Percentiles rank a stretch among this genome's conserved stretches.
Evolutionary conservation across 2,329 filamentous ascomycete genomes (phyloP).

Genomic region (Ceratocystis albifundus): DNA sequence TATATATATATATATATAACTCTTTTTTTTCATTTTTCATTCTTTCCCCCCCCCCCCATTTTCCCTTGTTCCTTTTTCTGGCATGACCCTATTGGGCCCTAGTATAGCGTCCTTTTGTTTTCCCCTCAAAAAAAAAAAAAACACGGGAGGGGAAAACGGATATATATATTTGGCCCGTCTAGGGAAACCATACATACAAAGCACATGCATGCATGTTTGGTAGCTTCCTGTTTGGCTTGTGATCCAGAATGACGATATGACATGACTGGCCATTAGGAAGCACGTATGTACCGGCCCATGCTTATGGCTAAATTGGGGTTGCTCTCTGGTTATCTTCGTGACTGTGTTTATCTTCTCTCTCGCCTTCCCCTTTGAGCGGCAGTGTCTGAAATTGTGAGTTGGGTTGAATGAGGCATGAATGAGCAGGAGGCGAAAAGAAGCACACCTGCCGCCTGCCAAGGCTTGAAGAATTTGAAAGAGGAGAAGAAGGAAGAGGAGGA

Average conservation of each 20-base stretch:
- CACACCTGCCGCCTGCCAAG: slow-evolving; percentile 11
- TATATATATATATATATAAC: too few relatives aligned
- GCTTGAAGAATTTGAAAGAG: background rate
- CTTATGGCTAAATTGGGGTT: background rate
- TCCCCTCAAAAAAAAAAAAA: background rate
- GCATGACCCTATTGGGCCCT: background rate
- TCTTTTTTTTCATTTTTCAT: too few relatives aligned
- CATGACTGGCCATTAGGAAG: background rate
- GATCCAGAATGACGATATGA: background rate
- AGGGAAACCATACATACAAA: background rate
- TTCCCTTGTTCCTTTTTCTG: background rate
- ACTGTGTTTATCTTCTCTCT: background rate
- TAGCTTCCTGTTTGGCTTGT: background rate
- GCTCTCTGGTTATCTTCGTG: background rate
- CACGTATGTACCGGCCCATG: background rate
- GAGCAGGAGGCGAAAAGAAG: slow-evolving; percentile 1
- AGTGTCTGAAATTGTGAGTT: background rate
- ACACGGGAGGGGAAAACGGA: background rate
- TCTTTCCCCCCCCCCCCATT: too few relatives aligned
- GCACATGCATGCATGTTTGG: background rate
- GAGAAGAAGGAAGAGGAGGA: background rate
- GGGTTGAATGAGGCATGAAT: background rate
- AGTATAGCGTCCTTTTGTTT: background rate
- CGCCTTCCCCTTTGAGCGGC: background rate
- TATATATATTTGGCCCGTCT: background rate